Conservation (phyloP, 1,284 basidiomycete genomes). For the Cryptococcus maquisensis region DNA sequence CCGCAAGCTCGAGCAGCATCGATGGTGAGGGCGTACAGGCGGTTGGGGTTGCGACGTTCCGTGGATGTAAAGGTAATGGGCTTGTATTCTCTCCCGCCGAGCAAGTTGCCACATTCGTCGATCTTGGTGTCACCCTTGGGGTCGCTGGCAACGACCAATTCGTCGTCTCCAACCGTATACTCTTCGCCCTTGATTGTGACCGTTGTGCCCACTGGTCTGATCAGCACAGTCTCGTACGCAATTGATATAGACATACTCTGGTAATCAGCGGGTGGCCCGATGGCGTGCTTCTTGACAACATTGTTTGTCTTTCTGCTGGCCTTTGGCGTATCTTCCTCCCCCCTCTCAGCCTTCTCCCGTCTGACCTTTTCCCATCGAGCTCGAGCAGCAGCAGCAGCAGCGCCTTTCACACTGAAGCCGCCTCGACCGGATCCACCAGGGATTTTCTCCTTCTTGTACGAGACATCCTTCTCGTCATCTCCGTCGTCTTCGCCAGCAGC, state of each 20-base stretch:
- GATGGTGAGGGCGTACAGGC: constrained; percentile 91
- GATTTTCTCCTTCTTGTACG: constrained; percentile 32
- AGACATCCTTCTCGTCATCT: constrained; percentile 15
- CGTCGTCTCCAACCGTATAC: constrained; percentile 79
- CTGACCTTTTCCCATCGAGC: constrained; percentile 46
- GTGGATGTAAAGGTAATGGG: constrained; percentile 79
- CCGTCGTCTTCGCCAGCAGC: constrained; percentile 7
- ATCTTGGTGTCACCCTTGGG: constrained; percentile 88
- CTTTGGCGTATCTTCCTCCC: constrained; percentile 34
- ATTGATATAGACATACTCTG: neutral
- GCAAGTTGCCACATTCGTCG: constrained; percentile 73
- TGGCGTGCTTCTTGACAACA: neutral
- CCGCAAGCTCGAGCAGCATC: constrained; percentile 94
- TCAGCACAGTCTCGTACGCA: neutral
- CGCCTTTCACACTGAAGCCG: constrained; percentile 47
- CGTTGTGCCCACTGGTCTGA: constrained; percentile 19
- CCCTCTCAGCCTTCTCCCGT: constrained; percentile 35
- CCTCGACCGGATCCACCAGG: constrained; percentile 36
- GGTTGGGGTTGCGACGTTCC: constrained; percentile 68
- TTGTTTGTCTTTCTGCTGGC: neutral
- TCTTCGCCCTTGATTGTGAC: constrained; percentile 62
- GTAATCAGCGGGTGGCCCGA: neutral
- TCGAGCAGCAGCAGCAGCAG: constrained; percentile 42
- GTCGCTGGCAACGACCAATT: constrained; percentile 78
- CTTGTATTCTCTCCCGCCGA: constrained; percentile 83